Evolutionary conservation across 768 basidiomycete genomes (phyloP).

Genomic region (Trametopsis cervina): DNA sequence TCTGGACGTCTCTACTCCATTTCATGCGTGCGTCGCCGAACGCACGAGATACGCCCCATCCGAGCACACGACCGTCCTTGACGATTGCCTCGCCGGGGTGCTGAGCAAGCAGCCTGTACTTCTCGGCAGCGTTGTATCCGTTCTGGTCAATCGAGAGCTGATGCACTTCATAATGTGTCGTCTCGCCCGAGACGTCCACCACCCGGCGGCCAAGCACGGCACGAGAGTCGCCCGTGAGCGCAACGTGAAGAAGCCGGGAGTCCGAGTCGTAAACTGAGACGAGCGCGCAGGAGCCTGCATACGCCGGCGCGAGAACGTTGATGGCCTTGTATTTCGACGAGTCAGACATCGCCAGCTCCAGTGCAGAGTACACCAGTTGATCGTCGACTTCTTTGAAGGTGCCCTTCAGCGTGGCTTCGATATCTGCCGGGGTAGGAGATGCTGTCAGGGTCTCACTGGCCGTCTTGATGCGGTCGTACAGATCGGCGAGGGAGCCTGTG

Average conservation of each 20-base stretch:
- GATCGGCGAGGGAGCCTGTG: slow-evolving; percentile 17
- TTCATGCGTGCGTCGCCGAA: slow-evolving; percentile 40
- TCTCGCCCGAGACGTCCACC: slow-evolving; percentile 19
- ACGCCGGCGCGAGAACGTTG: slow-evolving; percentile 26
- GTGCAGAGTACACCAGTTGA: slow-evolving; percentile 30
- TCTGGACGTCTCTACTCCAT: slow-evolving; percentile 33
- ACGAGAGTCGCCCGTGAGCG: slow-evolving; percentile 41
- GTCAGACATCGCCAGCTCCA: slow-evolving; percentile 22
- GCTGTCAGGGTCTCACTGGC: neutral
- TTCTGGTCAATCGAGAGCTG: slow-evolving; percentile 35
- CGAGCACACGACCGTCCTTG: slow-evolving; percentile 31
- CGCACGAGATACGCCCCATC: slow-evolving; percentile 33
- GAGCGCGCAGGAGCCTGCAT: slow-evolving; percentile 37
- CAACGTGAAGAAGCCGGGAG: slow-evolving; percentile 32
- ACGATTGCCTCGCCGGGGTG: slow-evolving; percentile 27
- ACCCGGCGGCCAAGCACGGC: slow-evolving; percentile 40
- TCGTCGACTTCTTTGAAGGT: slow-evolving; percentile 36
- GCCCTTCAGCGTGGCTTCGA: slow-evolving; percentile 30
- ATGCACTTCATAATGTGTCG: slow-evolving; percentile 30
- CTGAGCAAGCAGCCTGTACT: slow-evolving; percentile 23
- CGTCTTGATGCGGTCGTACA: slow-evolving; percentile 12
- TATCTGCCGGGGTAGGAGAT: slow-evolving; percentile 19
- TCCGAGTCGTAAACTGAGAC: slow-evolving; percentile 38
- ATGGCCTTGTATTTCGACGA: slow-evolving; percentile 23
- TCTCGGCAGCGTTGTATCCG: slow-evolving; percentile 27